phyloP scores from a whole-genome alignment of 805 yeast genomes.

The Candida vaughaniae region DNA sequence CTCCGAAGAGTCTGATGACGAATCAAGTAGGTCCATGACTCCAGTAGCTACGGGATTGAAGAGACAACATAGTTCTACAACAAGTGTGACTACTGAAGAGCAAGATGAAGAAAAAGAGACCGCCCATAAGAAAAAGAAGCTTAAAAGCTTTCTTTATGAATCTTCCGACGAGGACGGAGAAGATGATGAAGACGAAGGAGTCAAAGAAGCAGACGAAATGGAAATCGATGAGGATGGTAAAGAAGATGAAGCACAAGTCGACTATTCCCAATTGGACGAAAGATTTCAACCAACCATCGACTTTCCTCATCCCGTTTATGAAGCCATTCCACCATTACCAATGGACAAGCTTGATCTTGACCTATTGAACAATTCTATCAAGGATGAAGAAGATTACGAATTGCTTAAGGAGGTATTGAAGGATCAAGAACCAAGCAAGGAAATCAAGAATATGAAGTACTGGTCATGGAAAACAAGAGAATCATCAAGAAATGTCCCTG shows the following conservation, averaged over 20 bases:
- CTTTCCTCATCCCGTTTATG: slow-evolving; percentile 56
- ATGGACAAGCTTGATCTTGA: slow-evolving; percentile 40
- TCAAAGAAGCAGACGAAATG: slow-evolving; percentile 19
- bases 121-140: slow-evolving; percentile 19
- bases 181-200: slow-evolving; percentile 20
- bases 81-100: slow-evolving; percentile 21
- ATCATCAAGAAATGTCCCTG: slow-evolving; percentile 14
- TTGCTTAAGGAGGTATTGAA: slow-evolving; percentile 48
- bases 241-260: slow-evolving; percentile 18
- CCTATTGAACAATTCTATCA: slow-evolving; percentile 52
- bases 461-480: slow-evolving; percentile 68
- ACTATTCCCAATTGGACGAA: slow-evolving; percentile 25
- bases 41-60: slow-evolving; percentile 28
- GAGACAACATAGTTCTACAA: slow-evolving; percentile 27
- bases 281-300: slow-evolving; percentile 53
- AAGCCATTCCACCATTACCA: slow-evolving; percentile 26
- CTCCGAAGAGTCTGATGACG: slow-evolving; percentile 37
- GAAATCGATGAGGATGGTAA: slow-evolving; percentile 20
- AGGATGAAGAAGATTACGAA: slow-evolving; percentile 73
- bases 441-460: slow-evolving; percentile 42
- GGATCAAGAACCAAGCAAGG: slow-evolving; percentile 15
- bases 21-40: slow-evolving; percentile 35
- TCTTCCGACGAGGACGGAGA: slow-evolving; percentile 28
- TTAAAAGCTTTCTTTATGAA: slow-evolving; percentile 29
- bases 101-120: slow-evolving; percentile 23